phyloP scores from a whole-genome alignment of 352 stramenopile genomes.

The Poterioochromonas sp. region DNA sequence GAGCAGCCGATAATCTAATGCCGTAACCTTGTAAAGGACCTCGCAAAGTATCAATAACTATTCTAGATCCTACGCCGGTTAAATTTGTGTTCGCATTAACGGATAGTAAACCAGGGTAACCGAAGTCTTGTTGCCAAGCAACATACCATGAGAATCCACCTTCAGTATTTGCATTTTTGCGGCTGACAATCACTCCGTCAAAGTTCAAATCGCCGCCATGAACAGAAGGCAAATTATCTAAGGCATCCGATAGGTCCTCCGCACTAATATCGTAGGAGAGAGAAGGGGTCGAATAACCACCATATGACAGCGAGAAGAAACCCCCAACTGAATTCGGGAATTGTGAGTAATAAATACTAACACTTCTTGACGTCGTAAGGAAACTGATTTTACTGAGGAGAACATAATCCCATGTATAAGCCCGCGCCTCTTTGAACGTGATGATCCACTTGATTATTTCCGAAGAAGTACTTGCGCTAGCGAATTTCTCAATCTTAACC shows the following conservation, averaged over 20 bases:
- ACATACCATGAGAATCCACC: slow-evolving; percentile 25
- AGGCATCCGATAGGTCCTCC: not conserved
- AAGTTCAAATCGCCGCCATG: not conserved
- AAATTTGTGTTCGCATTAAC: not conserved
- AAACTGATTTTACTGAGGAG: too few species aligned
- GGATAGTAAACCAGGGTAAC: not conserved
- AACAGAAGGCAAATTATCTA: not conserved
- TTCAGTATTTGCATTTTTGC: not conserved
- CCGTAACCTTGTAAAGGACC: not conserved
- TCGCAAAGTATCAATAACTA: not conserved
- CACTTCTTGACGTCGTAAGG: too few species aligned
- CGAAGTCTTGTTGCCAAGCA: slow-evolving; percentile 2
- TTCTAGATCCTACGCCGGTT: not conserved
- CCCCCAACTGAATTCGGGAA: slow-evolving; percentile 12
- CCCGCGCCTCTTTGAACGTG: too few species aligned
- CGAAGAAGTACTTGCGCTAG: too few species aligned
- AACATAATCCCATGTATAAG: too few species aligned
- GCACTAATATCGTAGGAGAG: slow-evolving; percentile 5
- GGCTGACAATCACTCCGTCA: not conserved
- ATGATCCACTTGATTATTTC: too few species aligned
- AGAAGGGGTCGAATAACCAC: not conserved
- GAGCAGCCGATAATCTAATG: not conserved
- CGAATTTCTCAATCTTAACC: not conserved
- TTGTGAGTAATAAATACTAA: not conserved
- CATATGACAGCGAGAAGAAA: slow-evolving; percentile 6